Conservation (phyloP, 2,329 filamentous ascomycete species). For the Monilinia polystroma region DNA sequence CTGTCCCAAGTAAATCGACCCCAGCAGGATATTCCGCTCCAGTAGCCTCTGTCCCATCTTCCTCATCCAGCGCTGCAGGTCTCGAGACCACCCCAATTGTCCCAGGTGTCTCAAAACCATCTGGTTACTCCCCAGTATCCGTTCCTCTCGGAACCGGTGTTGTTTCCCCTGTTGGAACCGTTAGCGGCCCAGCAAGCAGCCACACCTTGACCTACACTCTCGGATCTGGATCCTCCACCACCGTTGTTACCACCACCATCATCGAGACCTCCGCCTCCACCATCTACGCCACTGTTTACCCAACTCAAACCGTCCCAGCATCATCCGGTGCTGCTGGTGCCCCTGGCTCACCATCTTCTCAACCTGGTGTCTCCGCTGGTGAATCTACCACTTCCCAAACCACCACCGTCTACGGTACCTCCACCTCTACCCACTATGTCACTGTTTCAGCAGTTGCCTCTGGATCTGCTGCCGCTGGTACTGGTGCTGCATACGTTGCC, state of each 20-base stretch:
- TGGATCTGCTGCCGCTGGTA: neutral
- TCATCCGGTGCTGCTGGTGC: conserved; percentile 6
- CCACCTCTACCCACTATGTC: conserved; percentile 32
- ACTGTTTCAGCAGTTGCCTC: conserved; percentile 26
- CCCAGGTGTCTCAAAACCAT: neutral
- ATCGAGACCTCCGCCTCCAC: conserved; percentile 42
- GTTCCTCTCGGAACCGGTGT: conserved; percentile 27
- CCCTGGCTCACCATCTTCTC: neutral
- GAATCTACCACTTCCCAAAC: conserved; percentile 23
- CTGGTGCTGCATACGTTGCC: neutral
- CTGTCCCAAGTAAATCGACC: neutral
- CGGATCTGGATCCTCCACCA: conserved; percentile 44
- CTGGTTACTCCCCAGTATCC: conserved; percentile 3
- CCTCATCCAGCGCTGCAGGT: conserved; percentile 1
- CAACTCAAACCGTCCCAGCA: conserved; percentile 5
- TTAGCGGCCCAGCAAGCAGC: neutral
- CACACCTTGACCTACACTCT: conserved; percentile 45
- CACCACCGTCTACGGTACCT: conserved; percentile 28
- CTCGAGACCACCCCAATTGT: neutral
- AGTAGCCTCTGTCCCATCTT: neutral
- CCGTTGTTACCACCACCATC: conserved; percentile 47
- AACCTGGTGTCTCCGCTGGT: neutral
- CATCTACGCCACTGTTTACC: conserved; percentile 32
- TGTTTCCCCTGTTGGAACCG: conserved; percentile 1
- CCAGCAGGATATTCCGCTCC: neutral